These are phyloP conservation scores for Coemansia sp. DNA, from an alignment of 192 early-diverging fungal species.

Conservation along the genomic window DNA sequence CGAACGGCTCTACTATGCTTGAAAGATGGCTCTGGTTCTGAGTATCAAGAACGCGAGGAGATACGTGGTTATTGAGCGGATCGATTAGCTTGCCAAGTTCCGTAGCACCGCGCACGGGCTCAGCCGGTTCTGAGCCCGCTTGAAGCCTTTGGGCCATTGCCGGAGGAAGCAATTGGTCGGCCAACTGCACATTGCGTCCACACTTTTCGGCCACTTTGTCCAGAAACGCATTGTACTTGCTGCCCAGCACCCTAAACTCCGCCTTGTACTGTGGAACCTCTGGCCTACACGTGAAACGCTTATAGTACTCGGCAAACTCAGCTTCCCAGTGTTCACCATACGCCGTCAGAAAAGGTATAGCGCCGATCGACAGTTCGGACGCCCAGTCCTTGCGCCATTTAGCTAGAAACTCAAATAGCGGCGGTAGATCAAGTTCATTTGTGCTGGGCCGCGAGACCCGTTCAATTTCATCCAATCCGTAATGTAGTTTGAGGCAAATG, in stretches of 20 bases:
- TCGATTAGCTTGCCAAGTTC: not conserved
- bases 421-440: slow-evolving; percentile 18
- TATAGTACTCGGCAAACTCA: slow-evolving; percentile 29
- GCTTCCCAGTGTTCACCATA: slow-evolving; percentile 25
- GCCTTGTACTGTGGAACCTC: not conserved
- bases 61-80: not conserved
- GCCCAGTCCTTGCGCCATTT: slow-evolving; percentile 41
- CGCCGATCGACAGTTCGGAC: slow-evolving; percentile 30
- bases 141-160: not conserved
- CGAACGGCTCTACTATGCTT: slow-evolving; percentile 26
- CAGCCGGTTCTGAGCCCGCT: not conserved
- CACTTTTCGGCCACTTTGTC: slow-evolving; percentile 11
- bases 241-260: slow-evolving; percentile 17
- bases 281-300: slow-evolving; percentile 15
- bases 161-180: not conserved
- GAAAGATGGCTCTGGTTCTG: slow-evolving; percentile 4
- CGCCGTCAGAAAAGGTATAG: slow-evolving; percentile 24
- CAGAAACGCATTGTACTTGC: slow-evolving; percentile 22
- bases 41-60: not conserved
- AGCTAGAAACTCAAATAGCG: slow-evolving; percentile 28
- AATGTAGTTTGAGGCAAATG: slow-evolving; percentile 45
- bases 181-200: not conserved
- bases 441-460: slow-evolving; percentile 4
- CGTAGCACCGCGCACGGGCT: not conserved
- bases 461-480: slow-evolving; percentile 52